Percentiles rank a stretch among this genome's conserved stretches.
phyloP scores from a whole-genome alignment of 176 grass and related monocot species.

The Oryza glaberrima region DNA sequence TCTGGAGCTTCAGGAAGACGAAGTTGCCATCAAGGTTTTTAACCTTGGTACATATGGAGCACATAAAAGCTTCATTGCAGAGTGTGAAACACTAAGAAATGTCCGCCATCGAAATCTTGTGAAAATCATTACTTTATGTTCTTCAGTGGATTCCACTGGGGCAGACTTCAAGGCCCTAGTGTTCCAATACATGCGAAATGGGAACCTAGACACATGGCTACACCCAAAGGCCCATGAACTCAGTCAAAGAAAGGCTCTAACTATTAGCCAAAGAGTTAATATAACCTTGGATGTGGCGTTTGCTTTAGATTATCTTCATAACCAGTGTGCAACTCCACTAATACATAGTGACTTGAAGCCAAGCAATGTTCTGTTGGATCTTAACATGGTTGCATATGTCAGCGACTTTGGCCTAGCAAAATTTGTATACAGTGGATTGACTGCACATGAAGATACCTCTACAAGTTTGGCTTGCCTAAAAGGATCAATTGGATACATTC shows the following conservation, averaged over 20 bases:
- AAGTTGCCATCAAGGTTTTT: slow-evolving; percentile 63
- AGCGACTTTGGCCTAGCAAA: slow-evolving; percentile 50
- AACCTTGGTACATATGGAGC: slow-evolving; percentile 39
- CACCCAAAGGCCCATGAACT: slow-evolving; percentile 32
- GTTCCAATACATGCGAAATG: slow-evolving; percentile 57
- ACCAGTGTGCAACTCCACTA: slow-evolving; percentile 30
- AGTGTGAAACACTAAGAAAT: slow-evolving; percentile 61
- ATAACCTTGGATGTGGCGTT: slow-evolving; percentile 28
- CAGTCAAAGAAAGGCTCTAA: slow-evolving; percentile 1
- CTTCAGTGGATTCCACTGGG: slow-evolving; percentile 41
- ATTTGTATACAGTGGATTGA: slow-evolving; percentile 25
- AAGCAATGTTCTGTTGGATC: slow-evolving; percentile 53
- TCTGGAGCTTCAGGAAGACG: background rate
- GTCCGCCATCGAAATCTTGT: slow-evolving; percentile 58
- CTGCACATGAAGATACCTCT: slow-evolving; percentile 3
- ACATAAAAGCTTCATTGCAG: slow-evolving; percentile 52
- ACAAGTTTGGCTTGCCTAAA: slow-evolving; percentile 32
- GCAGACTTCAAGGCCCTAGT: slow-evolving; percentile 70
- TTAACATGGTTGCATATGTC: slow-evolving; percentile 39
- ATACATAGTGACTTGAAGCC: slow-evolving; percentile 59
- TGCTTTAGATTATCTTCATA: slow-evolving; percentile 64
- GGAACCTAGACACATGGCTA: slow-evolving; percentile 65
- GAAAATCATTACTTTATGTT: slow-evolving; percentile 60
- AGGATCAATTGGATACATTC: slow-evolving; percentile 65
- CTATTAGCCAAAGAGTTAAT: slow-evolving; percentile 37